Evolutionary conservation across 2,329 filamentous ascomycete genomes (phyloP).

Genomic region (Claviceps humidiphila): DNA sequence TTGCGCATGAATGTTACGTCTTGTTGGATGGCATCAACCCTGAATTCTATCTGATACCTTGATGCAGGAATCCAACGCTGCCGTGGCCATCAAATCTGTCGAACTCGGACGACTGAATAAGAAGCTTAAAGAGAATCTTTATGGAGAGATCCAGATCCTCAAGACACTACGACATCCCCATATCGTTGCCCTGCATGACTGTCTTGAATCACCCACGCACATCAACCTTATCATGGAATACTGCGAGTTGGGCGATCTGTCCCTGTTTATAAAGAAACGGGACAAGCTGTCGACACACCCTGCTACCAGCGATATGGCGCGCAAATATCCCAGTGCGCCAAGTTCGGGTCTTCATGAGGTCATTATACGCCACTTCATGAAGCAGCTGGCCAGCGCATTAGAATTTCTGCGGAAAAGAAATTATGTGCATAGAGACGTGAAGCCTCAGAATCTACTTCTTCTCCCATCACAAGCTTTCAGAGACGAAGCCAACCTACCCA

Average conservation of each 20-base stretch:
- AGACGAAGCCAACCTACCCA: slow-evolving; percentile 38
- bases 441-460: slow-evolving; percentile 88
- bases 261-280: slow-evolving; percentile 90
- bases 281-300: slow-evolving; percentile 67
- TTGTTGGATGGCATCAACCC: neutral
- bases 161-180: slow-evolving; percentile 90
- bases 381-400: slow-evolving; percentile 85
- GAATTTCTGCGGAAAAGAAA: slow-evolving; percentile 76
- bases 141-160: slow-evolving; percentile 89
- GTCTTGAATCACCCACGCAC: slow-evolving; percentile 70
- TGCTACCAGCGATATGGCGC: slow-evolving; percentile 77
- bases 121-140: slow-evolving; percentile 93
- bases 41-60: neutral
- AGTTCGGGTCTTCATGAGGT: slow-evolving; percentile 90
- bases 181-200: slow-evolving; percentile 92
- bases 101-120: slow-evolving; percentile 81
- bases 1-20: neutral
- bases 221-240: slow-evolving; percentile 99
- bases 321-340: slow-evolving; percentile 76
- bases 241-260: slow-evolving; percentile 88
- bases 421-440: slow-evolving; percentile 92
- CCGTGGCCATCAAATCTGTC: slow-evolving; percentile 94
- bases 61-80: slow-evolving; percentile 59
- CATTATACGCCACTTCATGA: slow-evolving; percentile 88
- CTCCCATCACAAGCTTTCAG: slow-evolving; percentile 68